Conservation (phyloP, 1,284 basidiomycete species). For the Sanghuangporus baumii region DNA sequence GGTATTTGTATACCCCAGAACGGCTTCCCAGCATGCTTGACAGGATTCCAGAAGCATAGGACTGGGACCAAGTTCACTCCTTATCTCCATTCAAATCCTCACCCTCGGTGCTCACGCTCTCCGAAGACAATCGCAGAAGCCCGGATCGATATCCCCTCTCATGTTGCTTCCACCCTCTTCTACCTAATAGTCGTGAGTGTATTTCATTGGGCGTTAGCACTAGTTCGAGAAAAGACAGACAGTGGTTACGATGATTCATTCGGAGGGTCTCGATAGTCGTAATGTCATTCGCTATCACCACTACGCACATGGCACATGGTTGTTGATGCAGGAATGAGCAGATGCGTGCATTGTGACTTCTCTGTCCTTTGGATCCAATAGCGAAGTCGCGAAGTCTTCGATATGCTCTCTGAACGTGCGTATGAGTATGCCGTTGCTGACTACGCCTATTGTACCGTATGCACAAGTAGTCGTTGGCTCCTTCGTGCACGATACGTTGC, state of each 20-base stretch:
- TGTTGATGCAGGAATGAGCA: slow-evolving; percentile 30
- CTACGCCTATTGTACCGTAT: too few relatives aligned
- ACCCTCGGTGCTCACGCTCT: not conserved
- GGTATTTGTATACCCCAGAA: not conserved
- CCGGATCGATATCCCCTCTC: slow-evolving; percentile 25
- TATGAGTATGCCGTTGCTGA: not conserved
- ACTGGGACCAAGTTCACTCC: slow-evolving; percentile 22
- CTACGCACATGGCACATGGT: slow-evolving; percentile 23
- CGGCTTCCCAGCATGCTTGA: slow-evolving; percentile 20
- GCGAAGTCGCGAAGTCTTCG: not conserved
- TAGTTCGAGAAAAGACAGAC: too few relatives aligned
- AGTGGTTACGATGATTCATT: not conserved
- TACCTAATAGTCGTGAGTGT: slow-evolving; percentile 25
- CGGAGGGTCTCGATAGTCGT: slow-evolving; percentile 18
- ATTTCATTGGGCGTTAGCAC: not conserved
- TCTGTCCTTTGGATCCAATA: not conserved
- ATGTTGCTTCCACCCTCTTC: slow-evolving; percentile 25
- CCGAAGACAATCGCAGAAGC: slow-evolving; percentile 25
- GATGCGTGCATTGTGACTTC: slow-evolving; percentile 32
- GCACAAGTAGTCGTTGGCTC: slow-evolving; percentile 22
- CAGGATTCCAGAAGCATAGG: slow-evolving; percentile 26
- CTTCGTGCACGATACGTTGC: slow-evolving; percentile 31
- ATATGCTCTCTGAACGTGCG: not conserved
- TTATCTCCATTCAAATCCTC: not conserved
- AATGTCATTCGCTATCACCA: slow-evolving; percentile 26